Conservation (phyloP, 305 asterid species). For the Euphrasia arctica region DNA sequence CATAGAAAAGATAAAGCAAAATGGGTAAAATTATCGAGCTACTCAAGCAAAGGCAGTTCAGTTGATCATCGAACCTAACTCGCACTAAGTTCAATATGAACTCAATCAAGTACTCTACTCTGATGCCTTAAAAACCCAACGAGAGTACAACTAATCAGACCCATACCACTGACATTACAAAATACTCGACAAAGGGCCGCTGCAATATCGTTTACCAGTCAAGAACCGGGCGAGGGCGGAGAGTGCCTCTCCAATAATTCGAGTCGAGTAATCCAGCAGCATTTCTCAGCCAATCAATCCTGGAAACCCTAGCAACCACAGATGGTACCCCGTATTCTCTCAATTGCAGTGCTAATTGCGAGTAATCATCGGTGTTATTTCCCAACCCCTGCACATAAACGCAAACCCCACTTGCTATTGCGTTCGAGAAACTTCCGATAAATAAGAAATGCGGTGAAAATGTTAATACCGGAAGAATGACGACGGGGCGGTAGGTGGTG, state of each 20-base stretch:
- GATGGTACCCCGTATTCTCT: conserved; percentile 74
- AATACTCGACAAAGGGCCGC: too few relatives aligned
- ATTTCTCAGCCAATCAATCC: conserved; percentile 93
- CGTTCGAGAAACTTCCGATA: neutral
- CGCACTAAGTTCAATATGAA: too few relatives aligned
- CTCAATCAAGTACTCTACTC: too few relatives aligned
- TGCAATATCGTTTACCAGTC: conserved; percentile 51
- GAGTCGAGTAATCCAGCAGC: conserved; percentile 89
- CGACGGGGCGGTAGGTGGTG: conserved; percentile 72
- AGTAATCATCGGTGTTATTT: conserved; percentile 76
- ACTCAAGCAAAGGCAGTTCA: too few relatives aligned
- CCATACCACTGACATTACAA: too few relatives aligned
- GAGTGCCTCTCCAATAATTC: conserved; percentile 90
- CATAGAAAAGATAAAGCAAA: too few relatives aligned
- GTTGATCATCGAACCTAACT: too few relatives aligned
- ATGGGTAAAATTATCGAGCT: too few relatives aligned
- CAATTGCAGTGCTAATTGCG: conserved; percentile 57
- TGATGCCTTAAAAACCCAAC: too few relatives aligned
- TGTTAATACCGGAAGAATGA: conserved; percentile 74
- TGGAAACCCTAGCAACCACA: conserved; percentile 77
- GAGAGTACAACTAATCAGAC: too few relatives aligned
- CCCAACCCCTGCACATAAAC: conserved; percentile 73
- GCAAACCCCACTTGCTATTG: neutral
- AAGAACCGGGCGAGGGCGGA: conserved; percentile 92
- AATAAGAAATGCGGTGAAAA: conserved; percentile 12